Evolutionary conservation across 2,329 filamentous ascomycete species (phyloP), one percentile per base, ranked within the genome.

Genomic region (Fusarium succisae): DNA sequence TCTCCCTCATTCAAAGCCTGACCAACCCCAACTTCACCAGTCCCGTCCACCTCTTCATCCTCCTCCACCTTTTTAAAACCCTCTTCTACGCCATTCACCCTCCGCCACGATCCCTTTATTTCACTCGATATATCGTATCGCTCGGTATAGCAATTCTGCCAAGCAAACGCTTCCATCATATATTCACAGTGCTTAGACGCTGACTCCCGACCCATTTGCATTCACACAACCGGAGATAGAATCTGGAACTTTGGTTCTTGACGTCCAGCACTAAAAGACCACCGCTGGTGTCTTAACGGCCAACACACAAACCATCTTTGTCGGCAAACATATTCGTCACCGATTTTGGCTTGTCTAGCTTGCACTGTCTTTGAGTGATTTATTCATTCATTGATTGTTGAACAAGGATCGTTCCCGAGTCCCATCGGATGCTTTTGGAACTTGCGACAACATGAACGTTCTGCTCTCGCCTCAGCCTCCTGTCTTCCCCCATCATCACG

Each of bases 381-480:
- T 60, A 50, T 63, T 69, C 73, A 70, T 65, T 73, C 70, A 66
- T 69, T 61, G 58, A 58, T 53, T 54, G 61, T 39, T 45, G 60
- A 48, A 60, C 45, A 41, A 62, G 35, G 28, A 55, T 62, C 48
- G 43, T 58, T 50, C 48, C 67, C 65, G 58, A 62, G 37, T 61
- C 24, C 44, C 39, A 38, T 64, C 51, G 50, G 57, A 64, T 47
- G 45, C 43, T 43, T 45, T 64, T 47, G 39, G 47, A 60, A 56
- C 39, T 64, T 63, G 24, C 37, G 60, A 61, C 81, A 87, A 73
- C 65, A 92, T 92, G 90, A 91, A 91, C 81, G 85, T 90, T 80
- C 81, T 91, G 82, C 82, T 91, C 73, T 87, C 88, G 78, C 87
- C 89, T 76, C 89, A 91, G 80, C 89, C 88, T 60, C 84, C 88